Evolutionary conservation across 805 yeast species (phyloP).

Genomic region (Suhomyces vadensis): DNA sequence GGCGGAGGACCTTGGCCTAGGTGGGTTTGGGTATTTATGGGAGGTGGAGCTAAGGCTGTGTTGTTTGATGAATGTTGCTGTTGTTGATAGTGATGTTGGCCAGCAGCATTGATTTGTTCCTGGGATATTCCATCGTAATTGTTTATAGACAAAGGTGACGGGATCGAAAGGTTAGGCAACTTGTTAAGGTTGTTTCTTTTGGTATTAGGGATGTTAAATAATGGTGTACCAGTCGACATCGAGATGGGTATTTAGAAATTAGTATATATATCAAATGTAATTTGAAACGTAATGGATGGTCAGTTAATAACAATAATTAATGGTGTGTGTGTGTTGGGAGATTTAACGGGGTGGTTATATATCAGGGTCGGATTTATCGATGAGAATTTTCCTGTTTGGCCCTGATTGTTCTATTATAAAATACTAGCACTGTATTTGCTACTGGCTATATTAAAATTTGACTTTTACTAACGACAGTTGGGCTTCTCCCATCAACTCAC

Average conservation of each 20-base stretch:
- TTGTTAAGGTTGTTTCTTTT: slow-evolving; percentile 22
- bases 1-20: slow-evolving; percentile 1
- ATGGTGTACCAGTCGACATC: slow-evolving; percentile 17
- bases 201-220: slow-evolving; percentile 38
- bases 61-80: background rate
- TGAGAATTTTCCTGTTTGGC: too few relatives aligned
- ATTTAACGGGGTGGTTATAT: too few relatives aligned
- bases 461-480: too few relatives aligned
- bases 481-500: too few relatives aligned
- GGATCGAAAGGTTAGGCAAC: slow-evolving; percentile 31
- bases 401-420: too few relatives aligned
- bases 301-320: too few relatives aligned
- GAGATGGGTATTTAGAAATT: background rate
- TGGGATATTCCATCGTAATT: background rate
- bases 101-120: background rate
- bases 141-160: slow-evolving; percentile 19
- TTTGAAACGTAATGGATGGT: too few relatives aligned
- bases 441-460: too few relatives aligned
- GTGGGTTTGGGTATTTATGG: background rate
- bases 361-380: too few relatives aligned
- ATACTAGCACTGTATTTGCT: too few relatives aligned
- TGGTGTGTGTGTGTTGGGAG: too few relatives aligned
- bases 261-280: too few relatives aligned
- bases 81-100: background rate
- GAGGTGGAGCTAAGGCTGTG: background rate